Percentiles rank a stretch among this genome's conserved stretches.
These are phyloP conservation scores for Ogataea polymorpha DNA, from an alignment of 805 yeast genomes.

Conservation along the genomic window DNA sequence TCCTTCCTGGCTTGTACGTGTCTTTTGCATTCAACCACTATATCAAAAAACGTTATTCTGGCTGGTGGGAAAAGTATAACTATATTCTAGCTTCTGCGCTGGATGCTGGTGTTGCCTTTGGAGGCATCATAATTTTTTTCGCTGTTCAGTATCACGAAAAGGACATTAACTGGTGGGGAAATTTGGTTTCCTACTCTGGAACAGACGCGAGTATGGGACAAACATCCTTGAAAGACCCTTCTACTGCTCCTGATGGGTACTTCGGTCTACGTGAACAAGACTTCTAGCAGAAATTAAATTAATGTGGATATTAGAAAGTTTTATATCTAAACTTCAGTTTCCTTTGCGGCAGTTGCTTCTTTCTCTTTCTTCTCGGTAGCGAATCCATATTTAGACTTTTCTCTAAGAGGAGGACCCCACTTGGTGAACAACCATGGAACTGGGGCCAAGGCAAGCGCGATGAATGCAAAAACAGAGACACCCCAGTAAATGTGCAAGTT, in stretches of 20 bases:
- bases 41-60: conserved; percentile 50
- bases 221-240: conserved; percentile 3
- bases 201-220: conserved; percentile 15
- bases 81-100: conserved; percentile 64
- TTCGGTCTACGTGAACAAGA: conserved; percentile 9
- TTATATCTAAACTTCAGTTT: not conserved
- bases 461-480: conserved; percentile 59
- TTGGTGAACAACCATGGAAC: conserved; percentile 68
- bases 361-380: conserved; percentile 37
- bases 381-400: conserved; percentile 55
- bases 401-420: conserved; percentile 58
- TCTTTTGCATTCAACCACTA: conserved; percentile 52
- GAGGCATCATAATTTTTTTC: conserved; percentile 56
- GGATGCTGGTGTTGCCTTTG: conserved; percentile 64
- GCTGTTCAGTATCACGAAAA: conserved; percentile 41
- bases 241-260: conserved; percentile 10
- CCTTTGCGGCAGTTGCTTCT: conserved; percentile 12
- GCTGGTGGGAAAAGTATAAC: conserved; percentile 79
- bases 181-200: conserved; percentile 32
- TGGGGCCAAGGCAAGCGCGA: conserved; percentile 67
- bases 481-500: conserved; percentile 80
- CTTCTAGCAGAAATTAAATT: not conserved
- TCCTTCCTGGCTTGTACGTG: conserved; percentile 51
- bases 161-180: conserved; percentile 66
- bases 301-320: not conserved